These are phyloP conservation scores for Camillea tinctor DNA, from an alignment of 2,329 filamentous ascomycete genomes.

Conservation along the genomic window DNA sequence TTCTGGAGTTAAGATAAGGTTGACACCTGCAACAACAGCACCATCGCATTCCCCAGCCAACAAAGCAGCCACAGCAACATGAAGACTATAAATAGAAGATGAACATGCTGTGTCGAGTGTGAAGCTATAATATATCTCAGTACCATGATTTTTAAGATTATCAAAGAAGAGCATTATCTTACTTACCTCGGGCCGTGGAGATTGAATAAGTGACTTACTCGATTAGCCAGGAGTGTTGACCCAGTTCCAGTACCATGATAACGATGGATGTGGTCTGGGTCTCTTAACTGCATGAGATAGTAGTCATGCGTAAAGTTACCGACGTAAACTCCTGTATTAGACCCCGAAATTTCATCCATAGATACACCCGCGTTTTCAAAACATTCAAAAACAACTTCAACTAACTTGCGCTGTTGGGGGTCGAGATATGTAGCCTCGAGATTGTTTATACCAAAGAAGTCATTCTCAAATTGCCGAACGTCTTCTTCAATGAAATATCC, in stretches of 20 bases:
- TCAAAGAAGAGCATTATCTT: background rate
- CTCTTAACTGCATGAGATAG: constrained; percentile 13
- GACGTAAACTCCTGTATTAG: constrained; percentile 23
- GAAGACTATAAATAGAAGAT: constrained; percentile 21
- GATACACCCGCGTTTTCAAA: constrained; percentile 19
- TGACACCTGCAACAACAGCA: constrained; percentile 20
- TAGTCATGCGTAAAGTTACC: constrained; percentile 28
- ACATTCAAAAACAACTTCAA: constrained; percentile 38
- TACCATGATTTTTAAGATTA: no score
- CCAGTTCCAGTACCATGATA: constrained; percentile 29
- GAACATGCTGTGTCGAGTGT: constrained; percentile 33
- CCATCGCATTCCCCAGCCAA: constrained; percentile 15
- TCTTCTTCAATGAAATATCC: constrained; percentile 33
- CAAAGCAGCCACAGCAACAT: constrained; percentile 16
- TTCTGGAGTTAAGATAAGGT: constrained; percentile 19
- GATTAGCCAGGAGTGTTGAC: constrained; percentile 30
- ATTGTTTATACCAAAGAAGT: constrained; percentile 32
- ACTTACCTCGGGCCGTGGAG: constrained; percentile 27
- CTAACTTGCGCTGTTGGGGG: constrained; percentile 31
- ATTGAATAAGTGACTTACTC: constrained; percentile 35
- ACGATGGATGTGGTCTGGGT: constrained; percentile 23
- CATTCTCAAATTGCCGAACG: constrained; percentile 24
- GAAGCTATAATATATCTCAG: constrained; percentile 16
- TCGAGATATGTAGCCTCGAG: constrained; percentile 31
- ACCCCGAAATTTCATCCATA: constrained; percentile 7